Percentiles rank a stretch among this genome's conserved stretches.
Conservation (phyloP, 1,139 yeast genomes). For the Candida smagusa region DNA sequence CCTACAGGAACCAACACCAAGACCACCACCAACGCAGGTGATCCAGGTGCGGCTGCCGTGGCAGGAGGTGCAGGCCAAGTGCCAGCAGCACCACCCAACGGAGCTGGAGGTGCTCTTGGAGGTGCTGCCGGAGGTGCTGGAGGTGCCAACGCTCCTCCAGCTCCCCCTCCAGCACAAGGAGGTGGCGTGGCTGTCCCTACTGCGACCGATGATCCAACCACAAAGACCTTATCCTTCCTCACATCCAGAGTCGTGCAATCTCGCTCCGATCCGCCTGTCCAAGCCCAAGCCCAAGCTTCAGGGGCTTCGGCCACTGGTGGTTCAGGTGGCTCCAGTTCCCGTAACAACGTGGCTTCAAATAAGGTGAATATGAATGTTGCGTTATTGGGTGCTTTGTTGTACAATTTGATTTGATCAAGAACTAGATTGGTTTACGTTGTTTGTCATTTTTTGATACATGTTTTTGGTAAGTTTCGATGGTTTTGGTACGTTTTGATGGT, state of each 20-base stretch:
- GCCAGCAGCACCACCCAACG: constrained; percentile 8
- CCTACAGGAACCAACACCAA: constrained; percentile 6
- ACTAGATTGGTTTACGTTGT: too few species aligned
- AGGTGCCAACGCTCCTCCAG: constrained; percentile 8
- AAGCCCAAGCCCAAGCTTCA: not conserved
- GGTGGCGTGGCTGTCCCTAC: constrained; percentile 8
- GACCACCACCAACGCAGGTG: constrained; percentile 6
- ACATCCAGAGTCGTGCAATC: constrained; percentile 10
- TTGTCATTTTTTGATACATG: too few species aligned
- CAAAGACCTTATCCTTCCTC: constrained; percentile 13
- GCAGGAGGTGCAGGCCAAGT: constrained; percentile 9
- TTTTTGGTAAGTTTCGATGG: too few species aligned
- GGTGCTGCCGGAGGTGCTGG: constrained; percentile 10
- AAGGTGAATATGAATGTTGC: not conserved
- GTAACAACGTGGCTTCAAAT: not conserved
- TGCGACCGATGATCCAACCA: constrained; percentile 14
- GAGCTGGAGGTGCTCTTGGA: constrained; percentile 7
- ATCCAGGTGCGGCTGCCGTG: constrained; percentile 8
- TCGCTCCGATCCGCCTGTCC: not conserved
- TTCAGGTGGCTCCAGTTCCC: not conserved
- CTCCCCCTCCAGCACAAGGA: constrained; percentile 9
- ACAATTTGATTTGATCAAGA: not conserved
- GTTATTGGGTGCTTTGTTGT: not conserved
- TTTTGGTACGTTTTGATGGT: too few species aligned
- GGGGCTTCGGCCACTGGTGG: not conserved